These are phyloP conservation scores for Boehmeria nivea DNA, from an alignment of 306 rosid species.

Conservation along the genomic window DNA sequence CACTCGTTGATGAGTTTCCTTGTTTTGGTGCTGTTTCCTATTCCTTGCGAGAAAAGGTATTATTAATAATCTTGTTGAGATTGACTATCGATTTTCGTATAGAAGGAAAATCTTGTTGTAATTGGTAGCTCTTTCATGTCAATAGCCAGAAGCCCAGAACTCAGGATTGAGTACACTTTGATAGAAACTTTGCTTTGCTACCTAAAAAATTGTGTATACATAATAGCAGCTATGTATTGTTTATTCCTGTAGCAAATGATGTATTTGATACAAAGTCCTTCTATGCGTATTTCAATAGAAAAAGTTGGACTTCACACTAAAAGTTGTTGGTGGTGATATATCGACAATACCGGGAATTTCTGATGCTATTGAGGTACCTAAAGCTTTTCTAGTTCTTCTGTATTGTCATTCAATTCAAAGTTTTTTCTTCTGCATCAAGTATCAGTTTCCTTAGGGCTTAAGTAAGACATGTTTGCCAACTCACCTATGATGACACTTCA, in stretches of 20 bases:
- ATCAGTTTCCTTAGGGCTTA: background rate
- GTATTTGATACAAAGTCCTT: background rate
- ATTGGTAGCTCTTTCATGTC: too few relatives aligned
- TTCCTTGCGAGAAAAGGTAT: slow-evolving; percentile 84
- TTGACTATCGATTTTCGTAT: too few relatives aligned
- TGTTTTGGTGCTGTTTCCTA: slow-evolving; percentile 79
- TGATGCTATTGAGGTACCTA: slow-evolving; percentile 76
- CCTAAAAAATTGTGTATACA: too few relatives aligned
- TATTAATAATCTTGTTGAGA: too few relatives aligned
- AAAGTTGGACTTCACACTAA: slow-evolving; percentile 86
- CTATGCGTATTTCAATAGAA: slow-evolving; percentile 42
- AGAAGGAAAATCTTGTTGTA: too few relatives aligned
- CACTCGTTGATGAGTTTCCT: slow-evolving; percentile 78
- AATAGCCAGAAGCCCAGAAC: too few relatives aligned
- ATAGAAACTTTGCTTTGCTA: too few relatives aligned
- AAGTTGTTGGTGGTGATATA: slow-evolving; percentile 73
- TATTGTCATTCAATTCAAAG: too few relatives aligned
- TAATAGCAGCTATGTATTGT: background rate
- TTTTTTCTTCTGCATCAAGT: background rate
- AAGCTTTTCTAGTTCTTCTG: too few relatives aligned
- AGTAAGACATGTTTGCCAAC: slow-evolving; percentile 1
- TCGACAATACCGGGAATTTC: slow-evolving; percentile 78
- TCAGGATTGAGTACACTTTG: background rate
- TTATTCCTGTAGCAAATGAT: background rate
- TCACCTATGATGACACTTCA: too few relatives aligned